A percentile compares a stretch with the other conserved stretches of the same genome.
Conservation (phyloP, 495 filamentous ascomycete genomes). For the Neurospora pannonica region DNA sequence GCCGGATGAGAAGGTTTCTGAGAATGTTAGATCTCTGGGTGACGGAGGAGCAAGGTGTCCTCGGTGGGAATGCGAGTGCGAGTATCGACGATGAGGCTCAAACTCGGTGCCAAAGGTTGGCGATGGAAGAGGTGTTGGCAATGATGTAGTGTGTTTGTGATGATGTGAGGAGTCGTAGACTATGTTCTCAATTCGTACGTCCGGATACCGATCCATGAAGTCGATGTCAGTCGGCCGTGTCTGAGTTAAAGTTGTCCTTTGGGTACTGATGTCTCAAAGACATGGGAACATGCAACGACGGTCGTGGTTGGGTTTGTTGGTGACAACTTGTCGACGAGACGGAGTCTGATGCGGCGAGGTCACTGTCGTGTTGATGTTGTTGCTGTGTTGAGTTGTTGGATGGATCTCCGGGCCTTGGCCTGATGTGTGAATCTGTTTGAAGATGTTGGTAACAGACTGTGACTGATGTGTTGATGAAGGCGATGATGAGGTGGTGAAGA, state of each 20-base stretch:
- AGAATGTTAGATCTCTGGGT: conserved; percentile 10
- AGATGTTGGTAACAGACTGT: background rate
- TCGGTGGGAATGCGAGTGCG: background rate
- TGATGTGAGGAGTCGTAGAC: conserved; percentile 16
- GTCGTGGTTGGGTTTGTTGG: conserved; percentile 1
- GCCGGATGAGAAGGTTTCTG: conserved; percentile 11
- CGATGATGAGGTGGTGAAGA: background rate
- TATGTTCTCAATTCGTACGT: conserved; percentile 23
- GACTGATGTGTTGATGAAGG: background rate
- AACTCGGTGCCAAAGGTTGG: background rate
- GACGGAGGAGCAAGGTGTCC: conserved; percentile 7
- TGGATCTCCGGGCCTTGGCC: background rate
- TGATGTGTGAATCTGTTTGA: background rate
- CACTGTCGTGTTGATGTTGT: background rate
- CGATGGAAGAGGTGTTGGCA: conserved; percentile 1
- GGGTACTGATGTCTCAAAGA: conserved; percentile 29
- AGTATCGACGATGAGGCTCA: background rate
- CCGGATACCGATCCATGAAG: conserved; percentile 6
- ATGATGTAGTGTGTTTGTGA: conserved; percentile 7
- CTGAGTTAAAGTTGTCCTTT: conserved; percentile 28
- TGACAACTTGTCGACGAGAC: background rate
- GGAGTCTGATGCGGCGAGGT: background rate
- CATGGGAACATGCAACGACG: conserved; percentile 29
- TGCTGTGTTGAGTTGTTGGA: background rate
- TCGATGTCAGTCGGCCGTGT: conserved; percentile 33